Conservation (phyloP, 331 rosid species). For the Pyrus hybrid region DNA sequence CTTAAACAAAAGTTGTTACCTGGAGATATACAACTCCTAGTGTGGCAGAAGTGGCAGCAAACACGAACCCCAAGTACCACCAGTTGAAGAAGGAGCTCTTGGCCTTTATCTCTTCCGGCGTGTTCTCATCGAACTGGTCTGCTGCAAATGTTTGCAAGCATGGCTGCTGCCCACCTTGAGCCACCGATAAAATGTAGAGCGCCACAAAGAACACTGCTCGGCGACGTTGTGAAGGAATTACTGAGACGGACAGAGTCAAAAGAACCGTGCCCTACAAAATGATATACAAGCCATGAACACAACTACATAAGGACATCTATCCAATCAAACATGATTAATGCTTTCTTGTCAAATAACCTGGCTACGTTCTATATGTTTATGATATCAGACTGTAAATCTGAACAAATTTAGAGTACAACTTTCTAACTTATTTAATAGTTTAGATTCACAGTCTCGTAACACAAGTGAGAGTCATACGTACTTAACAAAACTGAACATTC, state of each 20-base stretch:
- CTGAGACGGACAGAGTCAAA: neutral
- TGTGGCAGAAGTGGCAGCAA: neutral
- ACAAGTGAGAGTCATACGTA: no score
- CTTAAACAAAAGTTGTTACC: neutral
- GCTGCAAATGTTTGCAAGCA: conserved; percentile 13
- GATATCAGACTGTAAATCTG: no score
- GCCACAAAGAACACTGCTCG: neutral
- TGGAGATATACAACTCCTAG: neutral
- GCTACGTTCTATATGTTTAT: no score
- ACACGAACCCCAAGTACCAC: neutral
- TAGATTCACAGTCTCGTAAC: no score
- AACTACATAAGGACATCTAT: no score
- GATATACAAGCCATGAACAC: neutral
- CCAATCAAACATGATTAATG: neutral
- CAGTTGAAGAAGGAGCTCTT: conserved; percentile 17
- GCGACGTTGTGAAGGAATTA: neutral
- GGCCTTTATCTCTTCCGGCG: neutral
- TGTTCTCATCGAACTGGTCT: conserved; percentile 6
- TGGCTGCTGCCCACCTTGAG: conserved; percentile 9
- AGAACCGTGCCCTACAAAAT: neutral
- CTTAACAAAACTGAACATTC: no score
- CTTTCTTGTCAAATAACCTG: neutral
- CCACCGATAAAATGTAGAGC: neutral
- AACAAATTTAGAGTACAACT: no score
- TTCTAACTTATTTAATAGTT: no score